Evolutionary conservation across 305 asterid species (phyloP).

Genomic region (Fraxinus sp.): DNA sequence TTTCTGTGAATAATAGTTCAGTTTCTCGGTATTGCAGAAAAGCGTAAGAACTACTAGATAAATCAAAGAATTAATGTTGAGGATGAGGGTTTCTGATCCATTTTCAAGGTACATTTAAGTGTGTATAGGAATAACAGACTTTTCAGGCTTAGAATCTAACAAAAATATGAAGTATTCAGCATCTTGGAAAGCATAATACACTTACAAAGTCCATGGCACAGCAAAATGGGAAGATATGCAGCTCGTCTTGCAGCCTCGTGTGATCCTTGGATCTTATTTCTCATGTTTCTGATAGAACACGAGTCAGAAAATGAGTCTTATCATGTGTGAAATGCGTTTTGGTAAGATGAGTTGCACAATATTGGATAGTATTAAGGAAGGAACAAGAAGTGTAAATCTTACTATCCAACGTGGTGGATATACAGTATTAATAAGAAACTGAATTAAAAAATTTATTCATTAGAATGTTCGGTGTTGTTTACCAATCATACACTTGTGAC

Average conservation of each 20-base stretch:
- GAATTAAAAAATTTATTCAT: not conserved
- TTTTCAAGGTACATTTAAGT: not conserved
- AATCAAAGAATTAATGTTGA: not conserved
- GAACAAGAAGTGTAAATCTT: not conserved
- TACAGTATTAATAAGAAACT: not conserved
- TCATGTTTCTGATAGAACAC: conserved; percentile 48
- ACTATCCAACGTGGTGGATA: not conserved
- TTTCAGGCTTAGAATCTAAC: not conserved
- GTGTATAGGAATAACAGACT: not conserved
- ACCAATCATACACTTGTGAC: not conserved
- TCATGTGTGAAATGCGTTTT: not conserved
- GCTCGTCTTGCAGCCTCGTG: conserved; percentile 86
- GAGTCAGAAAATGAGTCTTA: not conserved
- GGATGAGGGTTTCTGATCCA: not conserved
- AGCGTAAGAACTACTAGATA: not conserved
- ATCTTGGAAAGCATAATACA: not conserved
- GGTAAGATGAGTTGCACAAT: not conserved
- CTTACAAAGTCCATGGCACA: conserved; percentile 88
- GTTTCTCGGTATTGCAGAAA: not conserved
- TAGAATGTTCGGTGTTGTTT: not conserved
- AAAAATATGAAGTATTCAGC: not conserved
- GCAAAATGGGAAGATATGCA: conserved; percentile 82
- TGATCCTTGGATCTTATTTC: conserved; percentile 82
- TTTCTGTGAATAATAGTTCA: conserved; percentile 4
- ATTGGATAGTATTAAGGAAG: not conserved